A percentile compares a stretch with the other conserved stretches of the same genome.
phyloP scores from a whole-genome alignment of 2,329 filamentous ascomycete species.

The Knoxdaviesia capensis region DNA sequence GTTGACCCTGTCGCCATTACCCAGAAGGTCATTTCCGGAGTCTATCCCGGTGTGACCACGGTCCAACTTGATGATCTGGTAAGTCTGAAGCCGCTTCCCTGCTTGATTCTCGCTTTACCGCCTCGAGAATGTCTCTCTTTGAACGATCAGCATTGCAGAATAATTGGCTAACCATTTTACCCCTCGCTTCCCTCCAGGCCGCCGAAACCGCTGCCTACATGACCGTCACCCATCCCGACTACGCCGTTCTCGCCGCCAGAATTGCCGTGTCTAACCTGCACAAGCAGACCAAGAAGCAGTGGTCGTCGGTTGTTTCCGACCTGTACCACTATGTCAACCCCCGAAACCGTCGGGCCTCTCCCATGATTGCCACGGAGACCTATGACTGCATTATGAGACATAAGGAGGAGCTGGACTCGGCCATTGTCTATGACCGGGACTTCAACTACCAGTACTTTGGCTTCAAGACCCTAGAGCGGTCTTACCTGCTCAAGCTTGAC shows the following conservation, averaged over 20 bases:
- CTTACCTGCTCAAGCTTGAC: conserved; percentile 86
- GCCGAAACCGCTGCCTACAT: conserved; percentile 98
- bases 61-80: conserved; percentile 93
- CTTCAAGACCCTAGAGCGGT: conserved; percentile 97
- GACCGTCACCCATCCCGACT: conserved; percentile 98
- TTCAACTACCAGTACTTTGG: conserved; percentile 99
- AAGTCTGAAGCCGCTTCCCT: conserved; percentile 17
- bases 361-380: conserved; percentile 85
- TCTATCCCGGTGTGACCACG: conserved; percentile 95
- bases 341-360: conserved; percentile 62
- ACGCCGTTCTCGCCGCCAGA: conserved; percentile 92
- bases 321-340: conserved; percentile 94
- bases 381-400: conserved; percentile 92
- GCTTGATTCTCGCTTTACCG: neutral
- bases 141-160: too few relatives aligned
- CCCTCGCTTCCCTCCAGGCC: conserved; percentile 35
- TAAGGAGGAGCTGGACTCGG: conserved; percentile 92
- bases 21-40: conserved; percentile 97
- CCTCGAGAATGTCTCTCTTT: too few relatives aligned
- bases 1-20: conserved; percentile 96
- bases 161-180: conserved; percentile 5
- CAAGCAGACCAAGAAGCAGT: conserved; percentile 99
- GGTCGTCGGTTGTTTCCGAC: conserved; percentile 84
- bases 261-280: conserved; percentile 98
- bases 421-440: conserved; percentile 96